Evolutionary conservation across 2,329 filamentous ascomycete species (phyloP).

Genomic region (Alternaria gansuensis): DNA sequence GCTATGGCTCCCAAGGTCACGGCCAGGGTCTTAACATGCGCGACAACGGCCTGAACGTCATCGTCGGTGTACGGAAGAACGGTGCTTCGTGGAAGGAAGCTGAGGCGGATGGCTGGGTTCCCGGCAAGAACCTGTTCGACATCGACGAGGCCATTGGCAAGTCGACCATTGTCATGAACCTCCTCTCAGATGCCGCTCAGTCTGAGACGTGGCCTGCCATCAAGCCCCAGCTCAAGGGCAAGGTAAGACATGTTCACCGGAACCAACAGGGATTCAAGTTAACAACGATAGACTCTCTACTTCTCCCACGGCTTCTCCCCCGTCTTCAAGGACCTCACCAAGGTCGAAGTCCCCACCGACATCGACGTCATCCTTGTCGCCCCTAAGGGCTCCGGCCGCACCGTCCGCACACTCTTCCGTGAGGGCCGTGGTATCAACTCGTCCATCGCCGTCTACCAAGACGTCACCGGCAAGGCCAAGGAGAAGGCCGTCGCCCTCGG

Average conservation of each 20-base stretch:
- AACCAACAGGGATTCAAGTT: conserved; percentile 33
- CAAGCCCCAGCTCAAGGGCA: conserved; percentile 99
- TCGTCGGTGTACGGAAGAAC: conserved; percentile 97
- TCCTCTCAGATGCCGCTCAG: conserved; percentile 97
- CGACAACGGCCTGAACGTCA: conserved; percentile 99
- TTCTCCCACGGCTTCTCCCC: conserved; percentile 99
- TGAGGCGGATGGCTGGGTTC: conserved; percentile 94
- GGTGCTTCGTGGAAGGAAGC: conserved; percentile 99
- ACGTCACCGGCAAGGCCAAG: conserved; percentile 96
- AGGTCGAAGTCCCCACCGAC: conserved; percentile 94
- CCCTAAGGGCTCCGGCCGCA: conserved; percentile 98
- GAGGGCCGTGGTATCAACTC: conserved; percentile 99
- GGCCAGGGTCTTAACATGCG: conserved; percentile 99
- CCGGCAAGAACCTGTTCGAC: conserved; percentile 98
- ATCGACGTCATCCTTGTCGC: conserved; percentile 99
- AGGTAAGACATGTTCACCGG: conserved; percentile 65
- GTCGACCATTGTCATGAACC: conserved; percentile 98
- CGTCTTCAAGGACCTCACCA: conserved; percentile 99
- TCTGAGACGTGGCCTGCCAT: conserved; percentile 98
- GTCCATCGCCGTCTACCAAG: conserved; percentile 97
- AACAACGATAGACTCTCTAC: conserved; percentile 81
- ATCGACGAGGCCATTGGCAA: conserved; percentile 94
- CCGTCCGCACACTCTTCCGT: conserved; percentile 97
- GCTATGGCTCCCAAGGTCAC: conserved; percentile 98
- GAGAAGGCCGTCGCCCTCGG: conserved; percentile 97